A percentile compares a stretch with the other conserved stretches of the same genome.
Conservation (phyloP, 1,139 yeast species). For the Saccharomyces pastorianus region DNA sequence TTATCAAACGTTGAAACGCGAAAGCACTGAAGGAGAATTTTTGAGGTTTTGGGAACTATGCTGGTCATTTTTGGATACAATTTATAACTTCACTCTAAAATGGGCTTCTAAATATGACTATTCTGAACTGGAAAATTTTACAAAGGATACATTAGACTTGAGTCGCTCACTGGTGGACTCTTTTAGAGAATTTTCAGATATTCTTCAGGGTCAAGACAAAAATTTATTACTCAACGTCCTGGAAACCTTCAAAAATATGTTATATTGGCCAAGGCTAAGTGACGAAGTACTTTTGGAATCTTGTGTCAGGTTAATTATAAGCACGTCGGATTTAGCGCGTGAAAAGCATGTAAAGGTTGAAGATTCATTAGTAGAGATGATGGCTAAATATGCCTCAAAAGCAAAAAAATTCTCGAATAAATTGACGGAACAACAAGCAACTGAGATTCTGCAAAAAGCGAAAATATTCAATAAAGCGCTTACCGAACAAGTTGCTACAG, state of each 20-base stretch:
- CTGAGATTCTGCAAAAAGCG: constrained; percentile 50
- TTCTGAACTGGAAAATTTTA: constrained; percentile 61
- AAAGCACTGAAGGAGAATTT: constrained; percentile 24
- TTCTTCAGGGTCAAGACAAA: constrained; percentile 29
- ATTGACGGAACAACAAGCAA: constrained; percentile 51
- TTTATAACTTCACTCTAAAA: constrained; percentile 55
- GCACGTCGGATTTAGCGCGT: constrained; percentile 56
- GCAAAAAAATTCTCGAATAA: constrained; percentile 61
- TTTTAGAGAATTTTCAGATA: constrained; percentile 46
- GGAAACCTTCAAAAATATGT: constrained; percentile 49
- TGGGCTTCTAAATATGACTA: constrained; percentile 67
- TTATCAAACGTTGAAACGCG: constrained; percentile 21
- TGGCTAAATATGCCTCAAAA: constrained; percentile 58
- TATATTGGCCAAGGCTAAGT: constrained; percentile 75
- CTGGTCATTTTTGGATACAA: constrained; percentile 66
- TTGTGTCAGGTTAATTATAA: constrained; percentile 64
- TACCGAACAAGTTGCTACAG: constrained; percentile 46
- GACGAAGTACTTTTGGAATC: constrained; percentile 67
- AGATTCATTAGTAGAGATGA: constrained; percentile 41
- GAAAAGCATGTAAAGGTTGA: constrained; percentile 44
- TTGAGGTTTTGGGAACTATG: constrained; percentile 52
- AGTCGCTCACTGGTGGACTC: constrained; percentile 63
- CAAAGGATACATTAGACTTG: constrained; percentile 77
- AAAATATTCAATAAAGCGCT: constrained; percentile 43
- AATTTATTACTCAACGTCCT: constrained; percentile 33